These are phyloP conservation scores for Solanum aculeatissimum DNA, from an alignment of 305 asterid species.

Conservation along the genomic window DNA sequence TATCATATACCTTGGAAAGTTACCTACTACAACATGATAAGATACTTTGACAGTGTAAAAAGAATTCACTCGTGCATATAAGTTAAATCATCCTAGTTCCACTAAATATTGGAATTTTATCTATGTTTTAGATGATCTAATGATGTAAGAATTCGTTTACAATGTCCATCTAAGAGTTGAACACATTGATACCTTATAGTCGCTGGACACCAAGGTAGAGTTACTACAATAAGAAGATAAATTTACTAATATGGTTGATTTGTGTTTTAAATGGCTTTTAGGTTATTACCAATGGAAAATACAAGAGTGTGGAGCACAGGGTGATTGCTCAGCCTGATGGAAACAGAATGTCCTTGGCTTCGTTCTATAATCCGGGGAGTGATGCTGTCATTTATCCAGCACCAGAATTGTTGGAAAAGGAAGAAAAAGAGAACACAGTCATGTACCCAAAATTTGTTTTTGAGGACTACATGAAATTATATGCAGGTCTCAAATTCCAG, in stretches of 20 bases:
- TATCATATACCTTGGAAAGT: neutral
- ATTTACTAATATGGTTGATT: neutral
- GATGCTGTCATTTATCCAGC: constrained; percentile 93
- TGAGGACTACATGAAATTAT: constrained; percentile 93
- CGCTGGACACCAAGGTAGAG: neutral
- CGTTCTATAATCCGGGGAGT: constrained; percentile 88
- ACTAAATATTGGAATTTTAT: neutral
- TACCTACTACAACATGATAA: neutral
- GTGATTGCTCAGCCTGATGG: constrained; percentile 90
- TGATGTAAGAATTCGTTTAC: neutral
- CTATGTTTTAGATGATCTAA: neutral
- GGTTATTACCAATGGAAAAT: constrained; percentile 90
- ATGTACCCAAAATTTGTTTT: constrained; percentile 76
- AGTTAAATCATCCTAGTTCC: neutral
- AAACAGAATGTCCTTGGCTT: constrained; percentile 78
- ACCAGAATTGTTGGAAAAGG: constrained; percentile 51
- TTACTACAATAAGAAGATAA: neutral
- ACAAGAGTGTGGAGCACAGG: constrained; percentile 90
- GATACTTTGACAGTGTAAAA: neutral
- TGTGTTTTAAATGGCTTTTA: neutral
- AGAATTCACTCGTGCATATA: neutral
- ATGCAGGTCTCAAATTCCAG: constrained; percentile 74
- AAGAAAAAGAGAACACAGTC: constrained; percentile 12
- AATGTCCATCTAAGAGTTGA: neutral
- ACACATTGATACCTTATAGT: neutral